Percentiles rank a stretch among this genome's conserved stretches.
Conservation (phyloP, 176 grass and related monocot species). For the Poa annua region DNA sequence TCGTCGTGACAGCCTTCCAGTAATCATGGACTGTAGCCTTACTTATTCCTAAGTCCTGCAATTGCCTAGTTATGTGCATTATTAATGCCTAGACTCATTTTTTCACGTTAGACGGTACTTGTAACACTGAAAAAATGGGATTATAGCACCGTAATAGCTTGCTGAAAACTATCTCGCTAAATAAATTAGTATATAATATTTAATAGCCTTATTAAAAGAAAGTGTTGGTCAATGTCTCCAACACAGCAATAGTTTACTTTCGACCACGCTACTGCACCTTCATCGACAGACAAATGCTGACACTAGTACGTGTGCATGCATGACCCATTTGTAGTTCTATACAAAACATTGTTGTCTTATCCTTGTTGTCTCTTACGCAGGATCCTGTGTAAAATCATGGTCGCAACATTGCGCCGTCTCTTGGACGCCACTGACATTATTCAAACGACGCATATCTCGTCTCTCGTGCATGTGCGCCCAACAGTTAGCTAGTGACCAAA, state of each 20-base stretch:
- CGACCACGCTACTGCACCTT: background rate
- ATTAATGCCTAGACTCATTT: no score
- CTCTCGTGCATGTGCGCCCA: conserved; percentile 35
- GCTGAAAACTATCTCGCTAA: no score
- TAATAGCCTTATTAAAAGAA: no score
- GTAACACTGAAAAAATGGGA: no score
- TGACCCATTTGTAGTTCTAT: background rate
- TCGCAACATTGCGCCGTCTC: conserved; percentile 8
- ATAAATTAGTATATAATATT: no score
- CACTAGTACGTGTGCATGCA: background rate
- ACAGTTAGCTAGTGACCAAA: conserved; percentile 36
- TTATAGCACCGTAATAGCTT: no score
- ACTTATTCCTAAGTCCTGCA: no score
- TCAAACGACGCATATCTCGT: background rate
- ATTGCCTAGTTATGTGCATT: no score
- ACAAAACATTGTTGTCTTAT: background rate
- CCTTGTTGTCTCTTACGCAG: background rate
- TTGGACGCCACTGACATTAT: background rate
- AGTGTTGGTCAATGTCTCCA: no score
- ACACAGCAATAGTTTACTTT: background rate
- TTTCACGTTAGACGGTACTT: no score
- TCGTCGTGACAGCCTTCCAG: no score
- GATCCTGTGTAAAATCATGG: conserved; percentile 6
- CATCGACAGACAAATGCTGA: background rate
- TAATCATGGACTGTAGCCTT: no score